These are phyloP conservation scores for Vicia sativa DNA, from an alignment of 306 rosid genomes.

Conservation along the genomic window DNA sequence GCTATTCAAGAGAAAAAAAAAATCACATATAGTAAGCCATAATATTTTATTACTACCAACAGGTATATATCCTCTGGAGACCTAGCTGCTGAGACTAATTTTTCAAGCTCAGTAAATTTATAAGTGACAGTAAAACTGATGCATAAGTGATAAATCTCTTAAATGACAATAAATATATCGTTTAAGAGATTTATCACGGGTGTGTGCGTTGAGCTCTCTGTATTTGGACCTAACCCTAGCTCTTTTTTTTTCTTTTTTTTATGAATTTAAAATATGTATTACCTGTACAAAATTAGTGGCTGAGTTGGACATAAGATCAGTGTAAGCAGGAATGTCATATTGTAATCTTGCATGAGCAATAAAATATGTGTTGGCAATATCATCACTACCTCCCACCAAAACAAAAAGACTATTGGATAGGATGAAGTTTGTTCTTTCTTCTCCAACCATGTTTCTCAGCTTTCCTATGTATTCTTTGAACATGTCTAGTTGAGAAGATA, in stretches of 20 bases:
- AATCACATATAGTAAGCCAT: not conserved
- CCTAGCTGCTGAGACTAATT: too few species aligned
- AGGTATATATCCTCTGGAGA: too few species aligned
- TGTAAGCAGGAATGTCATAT: slow-evolving; percentile 64
- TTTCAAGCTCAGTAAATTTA: too few species aligned
- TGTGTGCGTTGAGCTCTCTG: too few species aligned
- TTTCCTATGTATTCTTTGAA: slow-evolving; percentile 69
- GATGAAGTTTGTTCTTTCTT: slow-evolving; percentile 53
- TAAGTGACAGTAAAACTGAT: too few species aligned
- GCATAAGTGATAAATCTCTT: too few species aligned
- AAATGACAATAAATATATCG: too few species aligned
- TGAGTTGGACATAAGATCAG: slow-evolving; percentile 56
- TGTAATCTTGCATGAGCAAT: slow-evolving; percentile 43
- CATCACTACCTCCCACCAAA: slow-evolving; percentile 77
- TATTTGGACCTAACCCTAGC: too few species aligned
- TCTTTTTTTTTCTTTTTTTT: too few species aligned
- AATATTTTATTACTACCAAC: too few species aligned
- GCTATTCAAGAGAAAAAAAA: slow-evolving; percentile 33
- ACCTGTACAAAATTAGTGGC: slow-evolving; percentile 61
- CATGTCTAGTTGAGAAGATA: slow-evolving; percentile 54
- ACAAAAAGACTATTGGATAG: slow-evolving; percentile 47
- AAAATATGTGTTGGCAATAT: slow-evolving; percentile 77
- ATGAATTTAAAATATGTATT: too few species aligned
- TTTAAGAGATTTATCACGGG: too few species aligned
- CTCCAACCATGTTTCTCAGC: slow-evolving; percentile 55